Conservation (phyloP, 1,284 basidiomycete genomes). For the Chondrostereum purpureum region DNA sequence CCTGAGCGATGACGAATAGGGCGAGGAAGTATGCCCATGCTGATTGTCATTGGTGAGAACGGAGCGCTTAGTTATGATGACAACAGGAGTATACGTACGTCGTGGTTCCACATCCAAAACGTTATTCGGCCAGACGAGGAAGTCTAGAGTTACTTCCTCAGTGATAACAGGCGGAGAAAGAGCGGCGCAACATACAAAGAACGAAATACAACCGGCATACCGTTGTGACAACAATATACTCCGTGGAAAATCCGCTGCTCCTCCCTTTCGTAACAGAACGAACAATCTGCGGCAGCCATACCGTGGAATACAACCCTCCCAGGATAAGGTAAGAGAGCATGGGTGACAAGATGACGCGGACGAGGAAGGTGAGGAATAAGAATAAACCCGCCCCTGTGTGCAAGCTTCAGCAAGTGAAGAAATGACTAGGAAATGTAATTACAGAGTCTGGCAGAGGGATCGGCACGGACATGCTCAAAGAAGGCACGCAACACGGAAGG, state of each 20-base stretch:
- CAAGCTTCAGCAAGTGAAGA: conserved; percentile 1
- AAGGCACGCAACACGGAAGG: conserved; percentile 43
- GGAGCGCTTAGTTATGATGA: no score
- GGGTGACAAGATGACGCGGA: conserved; percentile 70
- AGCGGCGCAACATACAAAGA: conserved; percentile 52
- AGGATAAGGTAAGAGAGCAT: conserved; percentile 67
- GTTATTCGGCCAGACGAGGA: conserved; percentile 77
- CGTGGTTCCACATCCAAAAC: conserved; percentile 74
- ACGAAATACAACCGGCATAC: conserved; percentile 64
- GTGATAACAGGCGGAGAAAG: not conserved
- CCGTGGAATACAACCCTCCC: conserved; percentile 63
- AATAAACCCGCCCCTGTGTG: conserved; percentile 58
- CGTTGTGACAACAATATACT: conserved; percentile 78
- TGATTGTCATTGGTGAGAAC: conserved; percentile 17
- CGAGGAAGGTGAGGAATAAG: conserved; percentile 61
- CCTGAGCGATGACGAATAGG: conserved; percentile 60
- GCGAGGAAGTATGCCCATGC: conserved; percentile 67
- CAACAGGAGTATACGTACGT: conserved; percentile 33
- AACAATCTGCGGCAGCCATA: conserved; percentile 83
- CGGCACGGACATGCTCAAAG: conserved; percentile 52
- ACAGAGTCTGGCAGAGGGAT: conserved; percentile 70
- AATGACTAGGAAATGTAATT: conserved; percentile 19
- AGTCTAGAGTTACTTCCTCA: conserved; percentile 42
- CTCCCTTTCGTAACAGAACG: conserved; percentile 69
- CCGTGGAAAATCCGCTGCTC: conserved; percentile 57